Base-by-base conservation (phyloP, 768 basidiomycete species). In the Suillus spraguei region DNA sequence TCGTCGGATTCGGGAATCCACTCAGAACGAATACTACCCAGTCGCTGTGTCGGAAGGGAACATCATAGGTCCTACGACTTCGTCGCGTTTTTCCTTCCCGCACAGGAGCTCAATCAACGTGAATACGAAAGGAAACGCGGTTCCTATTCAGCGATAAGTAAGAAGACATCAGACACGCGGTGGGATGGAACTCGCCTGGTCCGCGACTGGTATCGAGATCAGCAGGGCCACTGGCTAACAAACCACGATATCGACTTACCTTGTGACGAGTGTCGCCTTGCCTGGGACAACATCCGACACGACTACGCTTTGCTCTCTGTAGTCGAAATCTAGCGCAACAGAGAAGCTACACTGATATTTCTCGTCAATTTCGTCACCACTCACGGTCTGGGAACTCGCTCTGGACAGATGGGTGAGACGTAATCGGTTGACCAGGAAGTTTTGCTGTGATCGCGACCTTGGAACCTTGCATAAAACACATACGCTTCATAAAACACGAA, bases 381-480 rank as follows among this genome's bases (percentile, higher is more conserved):
- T 38, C 60, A 87, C 91, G 76, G 16, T 79, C 72, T 60, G 84
- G 83, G n/a, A 94, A 80, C 11, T 85, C 73, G 4, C 75, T 68
- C 67, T 85, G 86, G 59, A 94, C 85, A 59, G 85, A 85, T 0
- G 92, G 92, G 68, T 94, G 92, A 17, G 92, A 94, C 36, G 92
- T 94, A 52, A 94, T 64, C 4, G 84, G 82, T 66, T 91, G 90
- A 60, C 70, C 81, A 0, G 85, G 82, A 5, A 94, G 80, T 11
- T 79, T 79, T 0, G 91, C 80, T 0, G 84, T 83, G 63, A 86
- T 78, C 0, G 92, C 92, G 33, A 85, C 83, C 41, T 92, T 78
- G 54, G 86, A 87, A n/a, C 91, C 91, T 92, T 67, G 59, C 62
- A 41, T 32, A 7, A 20, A 8, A 16, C 5, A 10, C 22, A 22